A percentile compares a stretch with the other conserved stretches of the same genome.
Evolutionary conservation across 306 rosid species (phyloP).

Genomic region (Coriaria nepalensis): DNA sequence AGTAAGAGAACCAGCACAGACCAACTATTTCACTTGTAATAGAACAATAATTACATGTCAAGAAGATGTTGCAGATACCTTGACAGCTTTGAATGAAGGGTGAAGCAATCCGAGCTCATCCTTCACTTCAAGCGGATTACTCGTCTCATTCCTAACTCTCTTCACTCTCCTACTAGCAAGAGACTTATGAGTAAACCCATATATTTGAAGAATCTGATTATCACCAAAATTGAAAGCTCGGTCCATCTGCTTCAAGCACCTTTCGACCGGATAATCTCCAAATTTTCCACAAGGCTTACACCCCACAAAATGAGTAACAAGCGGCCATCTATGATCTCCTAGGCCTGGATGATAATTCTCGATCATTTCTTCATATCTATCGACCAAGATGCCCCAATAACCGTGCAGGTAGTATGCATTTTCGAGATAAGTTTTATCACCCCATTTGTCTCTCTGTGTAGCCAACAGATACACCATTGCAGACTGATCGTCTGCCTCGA

Average conservation of each 20-base stretch:
- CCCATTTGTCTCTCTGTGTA: constrained; percentile 48
- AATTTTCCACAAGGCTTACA: constrained; percentile 91
- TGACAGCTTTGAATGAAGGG: constrained; percentile 52
- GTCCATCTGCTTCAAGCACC: constrained; percentile 83
- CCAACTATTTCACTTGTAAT: too few relatives aligned
- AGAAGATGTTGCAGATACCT: constrained; percentile 29
- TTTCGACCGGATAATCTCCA: constrained; percentile 78
- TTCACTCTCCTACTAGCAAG: constrained; percentile 49
- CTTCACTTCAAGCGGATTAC: constrained; percentile 50
- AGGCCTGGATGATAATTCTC: constrained; percentile 71
- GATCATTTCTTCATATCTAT: constrained; percentile 64
- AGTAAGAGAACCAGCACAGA: too few relatives aligned
- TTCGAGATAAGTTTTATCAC: constrained; percentile 64
- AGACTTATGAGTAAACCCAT: constrained; percentile 62
- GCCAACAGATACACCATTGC: constrained; percentile 67
- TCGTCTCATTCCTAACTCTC: constrained; percentile 59
- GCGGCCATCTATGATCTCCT: constrained; percentile 86
- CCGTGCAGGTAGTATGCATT: constrained; percentile 63
- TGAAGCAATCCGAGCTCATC: constrained; percentile 78
- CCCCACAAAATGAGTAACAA: constrained; percentile 89
- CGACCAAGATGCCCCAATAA: constrained; percentile 86
- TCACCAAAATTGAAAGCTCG: constrained; percentile 81
- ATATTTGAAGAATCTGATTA: constrained; percentile 73
- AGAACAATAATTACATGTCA: background rate
- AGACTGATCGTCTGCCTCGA: constrained; percentile 82